A percentile compares a stretch with the other conserved stretches of the same genome.
These are phyloP conservation scores for Pestalotiopsis sp. DNA, from an alignment of 2,329 filamentous ascomycete species.

Conservation along the genomic window DNA sequence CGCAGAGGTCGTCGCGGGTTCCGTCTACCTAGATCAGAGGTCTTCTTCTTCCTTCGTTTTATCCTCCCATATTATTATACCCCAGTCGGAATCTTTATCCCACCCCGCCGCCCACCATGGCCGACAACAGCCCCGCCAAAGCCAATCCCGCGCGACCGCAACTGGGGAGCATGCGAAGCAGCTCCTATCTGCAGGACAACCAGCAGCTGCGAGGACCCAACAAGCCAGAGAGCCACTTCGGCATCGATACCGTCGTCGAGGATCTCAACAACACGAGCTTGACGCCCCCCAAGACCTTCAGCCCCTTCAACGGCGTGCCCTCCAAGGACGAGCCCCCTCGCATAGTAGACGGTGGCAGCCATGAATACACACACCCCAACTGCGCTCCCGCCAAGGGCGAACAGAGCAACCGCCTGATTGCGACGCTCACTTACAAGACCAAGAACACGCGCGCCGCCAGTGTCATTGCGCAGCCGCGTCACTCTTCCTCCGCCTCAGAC, in stretches of 20 bases:
- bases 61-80: not conserved
- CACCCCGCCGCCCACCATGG: conserved; percentile 28
- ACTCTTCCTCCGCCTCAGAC: conserved; percentile 39
- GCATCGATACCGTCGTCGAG: conserved; percentile 68
- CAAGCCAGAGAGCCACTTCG: conserved; percentile 57
- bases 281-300: conserved; percentile 42
- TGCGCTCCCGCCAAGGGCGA: conserved; percentile 57
- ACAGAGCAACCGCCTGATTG: conserved; percentile 55
- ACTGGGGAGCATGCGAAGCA: conserved; percentile 57
- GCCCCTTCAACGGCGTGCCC: conserved; percentile 62
- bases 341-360: conserved; percentile 64
- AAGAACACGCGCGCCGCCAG: conserved; percentile 31
- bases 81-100: not conserved
- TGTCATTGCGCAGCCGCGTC: conserved; percentile 37
- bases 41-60: not conserved
- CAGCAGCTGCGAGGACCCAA: conserved; percentile 64
- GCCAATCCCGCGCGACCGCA: conserved; percentile 43
- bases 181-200: conserved; percentile 64
- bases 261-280: conserved; percentile 45
- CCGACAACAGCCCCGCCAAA: conserved; percentile 24
- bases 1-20: not conserved
- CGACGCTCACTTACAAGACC: conserved; percentile 66
- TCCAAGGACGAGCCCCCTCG: conserved; percentile 60
- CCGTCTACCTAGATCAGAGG: not conserved
- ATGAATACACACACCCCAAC: conserved; percentile 65